Percentiles rank a stretch among this genome's conserved stretches.
Conservation (phyloP, 1,284 basidiomycete genomes). For the Ceratobasidium sp. region DNA sequence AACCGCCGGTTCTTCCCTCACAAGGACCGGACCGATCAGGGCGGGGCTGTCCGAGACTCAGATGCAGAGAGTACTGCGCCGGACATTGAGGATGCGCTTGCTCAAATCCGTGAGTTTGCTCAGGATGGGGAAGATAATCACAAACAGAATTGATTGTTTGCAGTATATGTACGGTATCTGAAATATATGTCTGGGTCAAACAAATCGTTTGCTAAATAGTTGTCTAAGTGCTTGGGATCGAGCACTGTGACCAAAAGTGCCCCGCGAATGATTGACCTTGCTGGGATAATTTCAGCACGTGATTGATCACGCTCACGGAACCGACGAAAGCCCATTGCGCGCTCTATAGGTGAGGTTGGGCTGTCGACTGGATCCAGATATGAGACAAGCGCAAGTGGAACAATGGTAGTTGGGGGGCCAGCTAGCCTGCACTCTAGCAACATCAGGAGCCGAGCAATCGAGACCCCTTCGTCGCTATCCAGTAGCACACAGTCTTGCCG, state of each 20-base stretch:
- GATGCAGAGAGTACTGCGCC: background rate
- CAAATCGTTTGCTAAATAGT: slow-evolving; percentile 1
- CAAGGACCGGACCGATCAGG: background rate
- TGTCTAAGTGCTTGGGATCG: background rate
- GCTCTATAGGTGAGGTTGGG: background rate
- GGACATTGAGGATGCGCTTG: background rate
- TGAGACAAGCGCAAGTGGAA: background rate
- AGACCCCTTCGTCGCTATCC: background rate
- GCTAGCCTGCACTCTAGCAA: background rate
- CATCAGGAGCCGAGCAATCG: background rate
- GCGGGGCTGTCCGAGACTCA: background rate
- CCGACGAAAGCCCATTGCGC: slow-evolving; percentile 3
- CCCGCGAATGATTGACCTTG: background rate
- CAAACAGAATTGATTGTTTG: background rate
- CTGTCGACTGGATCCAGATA: background rate
- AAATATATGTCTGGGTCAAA: slow-evolving; percentile 8
- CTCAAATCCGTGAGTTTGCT: slow-evolving; percentile 1
- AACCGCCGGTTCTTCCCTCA: background rate
- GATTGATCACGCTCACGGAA: background rate
- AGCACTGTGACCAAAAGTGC: background rate
- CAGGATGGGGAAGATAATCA: background rate
- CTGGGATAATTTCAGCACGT: background rate
- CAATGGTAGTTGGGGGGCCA: background rate
- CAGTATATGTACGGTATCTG: background rate
- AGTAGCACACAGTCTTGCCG: too few species aligned